phyloP scores from a whole-genome alignment of 106 monocot genomes.

The Phalaenopsis equestris region DNA sequence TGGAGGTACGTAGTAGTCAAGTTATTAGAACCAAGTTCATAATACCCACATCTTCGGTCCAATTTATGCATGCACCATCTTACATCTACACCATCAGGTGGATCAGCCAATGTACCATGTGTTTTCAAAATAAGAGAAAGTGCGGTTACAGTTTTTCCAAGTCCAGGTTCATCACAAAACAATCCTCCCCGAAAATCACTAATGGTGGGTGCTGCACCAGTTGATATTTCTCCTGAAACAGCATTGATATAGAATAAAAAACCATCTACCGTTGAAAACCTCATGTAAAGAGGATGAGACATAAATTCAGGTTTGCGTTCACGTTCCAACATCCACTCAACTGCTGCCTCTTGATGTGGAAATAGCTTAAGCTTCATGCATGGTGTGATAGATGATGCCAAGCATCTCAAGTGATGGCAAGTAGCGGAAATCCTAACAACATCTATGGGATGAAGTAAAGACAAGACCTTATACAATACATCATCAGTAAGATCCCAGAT shows the following conservation, averaged over 20 bases:
- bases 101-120: slow-evolving; percentile 65
- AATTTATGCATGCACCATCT: slow-evolving; percentile 67
- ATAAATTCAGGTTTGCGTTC: slow-evolving; percentile 43
- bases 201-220: slow-evolving; percentile 46
- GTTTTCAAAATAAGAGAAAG: slow-evolving; percentile 94
- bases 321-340: slow-evolving; percentile 92
- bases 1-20: slow-evolving; percentile 17
- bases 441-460: slow-evolving; percentile 53
- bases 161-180: slow-evolving; percentile 98
- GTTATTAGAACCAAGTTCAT: slow-evolving; percentile 50
- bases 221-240: slow-evolving; percentile 62
- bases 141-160: slow-evolving; percentile 92
- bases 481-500: slow-evolving; percentile 87
- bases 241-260: slow-evolving; percentile 60
- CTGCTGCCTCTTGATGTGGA: slow-evolving; percentile 87
- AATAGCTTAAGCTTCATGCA: slow-evolving; percentile 93
- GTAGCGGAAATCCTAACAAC: slow-evolving; percentile 57
- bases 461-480: slow-evolving; percentile 47
- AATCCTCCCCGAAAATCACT: slow-evolving; percentile 83
- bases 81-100: slow-evolving; percentile 65
- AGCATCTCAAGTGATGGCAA: slow-evolving; percentile 62
- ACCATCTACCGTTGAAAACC: slow-evolving; percentile 69
- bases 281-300: slow-evolving; percentile 60
- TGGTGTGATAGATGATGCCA: slow-evolving; percentile 62
- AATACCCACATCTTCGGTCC: slow-evolving; percentile 65